Evolutionary conservation across 1,284 basidiomycete genomes (phyloP).

Genomic region (Singerocomus inundabilis): DNA sequence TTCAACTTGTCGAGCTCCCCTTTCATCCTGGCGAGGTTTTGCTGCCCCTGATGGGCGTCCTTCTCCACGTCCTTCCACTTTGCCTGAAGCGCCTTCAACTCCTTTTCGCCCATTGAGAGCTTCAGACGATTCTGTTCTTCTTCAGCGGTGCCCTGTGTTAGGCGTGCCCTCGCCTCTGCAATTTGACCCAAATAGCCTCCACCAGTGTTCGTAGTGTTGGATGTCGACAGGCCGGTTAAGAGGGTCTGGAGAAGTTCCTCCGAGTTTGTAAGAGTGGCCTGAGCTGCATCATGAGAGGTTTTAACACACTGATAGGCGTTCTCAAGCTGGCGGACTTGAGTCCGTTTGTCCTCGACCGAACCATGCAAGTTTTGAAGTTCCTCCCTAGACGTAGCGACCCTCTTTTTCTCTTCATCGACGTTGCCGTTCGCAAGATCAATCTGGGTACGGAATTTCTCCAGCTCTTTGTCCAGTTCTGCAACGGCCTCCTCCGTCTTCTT

Average conservation of each 20-base stretch:
- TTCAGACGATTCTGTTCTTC: conserved; percentile 83
- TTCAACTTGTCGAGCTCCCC: conserved; percentile 60
- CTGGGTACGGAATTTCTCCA: conserved; percentile 89
- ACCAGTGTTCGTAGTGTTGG: conserved; percentile 54
- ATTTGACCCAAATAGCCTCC: conserved; percentile 98
- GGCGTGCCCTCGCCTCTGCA: conserved; percentile 78
- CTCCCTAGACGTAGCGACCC: conserved; percentile 52
- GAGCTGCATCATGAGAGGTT: conserved; percentile 64
- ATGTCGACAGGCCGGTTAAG: conserved; percentile 85
- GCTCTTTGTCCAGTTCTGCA: conserved; percentile 75
- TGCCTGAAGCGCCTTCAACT: conserved; percentile 76
- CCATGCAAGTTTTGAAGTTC: conserved; percentile 62
- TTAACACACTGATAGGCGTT: conserved; percentile 69
- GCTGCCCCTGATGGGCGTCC: conserved; percentile 76
- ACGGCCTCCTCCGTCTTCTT: conserved; percentile 77
- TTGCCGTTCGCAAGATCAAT: conserved; percentile 79
- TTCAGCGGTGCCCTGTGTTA: conserved; percentile 79
- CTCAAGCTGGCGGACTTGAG: conserved; percentile 61
- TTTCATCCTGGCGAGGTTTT: conserved; percentile 63
- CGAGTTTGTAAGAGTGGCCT: conserved; percentile 66
- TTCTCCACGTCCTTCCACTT: conserved; percentile 84
- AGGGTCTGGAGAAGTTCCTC: conserved; percentile 97
- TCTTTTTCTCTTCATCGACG: conserved; percentile 79
- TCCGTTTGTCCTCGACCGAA: conserved; percentile 55
- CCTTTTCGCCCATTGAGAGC: conserved; percentile 78